Percentiles rank a stretch among this genome's conserved stretches.
Evolutionary conservation across 2,329 filamentous ascomycete genomes (phyloP).

Genomic region (Fulvia fulva): DNA sequence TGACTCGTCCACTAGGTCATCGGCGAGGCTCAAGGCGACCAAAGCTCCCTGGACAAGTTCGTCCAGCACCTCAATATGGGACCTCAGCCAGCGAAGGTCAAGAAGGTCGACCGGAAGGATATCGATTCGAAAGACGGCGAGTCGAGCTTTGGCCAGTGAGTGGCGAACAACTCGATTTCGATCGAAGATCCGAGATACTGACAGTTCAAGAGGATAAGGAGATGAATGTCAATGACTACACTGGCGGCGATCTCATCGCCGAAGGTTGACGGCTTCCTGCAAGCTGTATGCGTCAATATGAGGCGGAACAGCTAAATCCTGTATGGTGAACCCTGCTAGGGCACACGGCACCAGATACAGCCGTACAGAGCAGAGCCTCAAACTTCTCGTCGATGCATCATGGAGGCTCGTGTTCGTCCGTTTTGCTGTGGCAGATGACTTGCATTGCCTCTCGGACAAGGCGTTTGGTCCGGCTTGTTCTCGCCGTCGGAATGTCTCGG

Average conservation of each 20-base stretch:
- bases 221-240: neutral
- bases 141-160: slow-evolving; percentile 51
- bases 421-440: neutral
- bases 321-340: neutral
- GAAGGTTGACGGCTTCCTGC: neutral
- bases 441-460: neutral
- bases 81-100: slow-evolving; percentile 67
- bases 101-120: slow-evolving; percentile 66
- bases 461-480: neutral
- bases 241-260: neutral
- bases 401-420: neutral
- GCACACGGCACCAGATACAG: neutral
- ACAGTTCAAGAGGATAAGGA: slow-evolving; percentile 8
- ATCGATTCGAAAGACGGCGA: slow-evolving; percentile 65
- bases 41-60: slow-evolving; percentile 63
- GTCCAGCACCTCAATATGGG: slow-evolving; percentile 72
- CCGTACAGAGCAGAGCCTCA: neutral
- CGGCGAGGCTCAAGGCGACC: slow-evolving; percentile 79
- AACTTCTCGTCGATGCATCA: slow-evolving; percentile 3
- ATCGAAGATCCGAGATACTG: neutral
- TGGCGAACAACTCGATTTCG: neutral
- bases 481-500: neutral
- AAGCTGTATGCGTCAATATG: neutral
- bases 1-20: slow-evolving; percentile 60
- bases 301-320: neutral